Base-by-base conservation (phyloP, 805 yeast genomes). In the Kluyveromyces siamensis region DNA sequence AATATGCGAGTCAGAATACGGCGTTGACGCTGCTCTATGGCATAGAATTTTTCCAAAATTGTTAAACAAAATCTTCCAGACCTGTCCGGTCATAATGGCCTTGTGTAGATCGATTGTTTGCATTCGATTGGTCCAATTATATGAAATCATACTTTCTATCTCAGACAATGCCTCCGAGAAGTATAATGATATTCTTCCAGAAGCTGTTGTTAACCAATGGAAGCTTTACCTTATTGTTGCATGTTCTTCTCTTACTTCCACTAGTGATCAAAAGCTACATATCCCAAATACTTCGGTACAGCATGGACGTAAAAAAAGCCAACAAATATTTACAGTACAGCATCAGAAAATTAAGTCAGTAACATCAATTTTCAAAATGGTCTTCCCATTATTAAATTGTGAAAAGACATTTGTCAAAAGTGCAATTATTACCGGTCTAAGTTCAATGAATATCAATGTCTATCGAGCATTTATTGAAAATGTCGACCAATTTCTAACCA, bases 1-100 rank as follows among this genome's bases (percentile, higher is more conserved):
- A 45, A 69, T 93, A 7, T 96, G 96, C 0, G 96, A 87, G 55
- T 85, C 96, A 1, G 95, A 85, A 50, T 86, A 90, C 59, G 97
- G 98, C 1, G 90, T 93, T 9, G 99, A 93, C 67, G 82, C 95
- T 1, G 96, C 98, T 0, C 70, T 93, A n/a, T 93, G 99, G 99
- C 84, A 91, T 58, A 77, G 95, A 52, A 76, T 84, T 1, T 89
- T 86, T 57, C 97, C 97, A 1, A 77, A 76, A 37, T 69, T 93
- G 2, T 67, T 93, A 40, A 80, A 76, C 35, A 72, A 80, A 1
- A 80, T 93, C 50, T 88, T 87, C 52, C 86, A 80, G 51, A 75
- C 74, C 44, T 89, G 95, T 59, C 98, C 99, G 0, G 83, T 91
- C 61, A 91, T 96, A 0, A 88, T 91, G 65, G 99, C 98, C 0